Evolutionary conservation across 208 protist species (phyloP).

Genomic region (Trypanosomatidae sp.): DNA sequence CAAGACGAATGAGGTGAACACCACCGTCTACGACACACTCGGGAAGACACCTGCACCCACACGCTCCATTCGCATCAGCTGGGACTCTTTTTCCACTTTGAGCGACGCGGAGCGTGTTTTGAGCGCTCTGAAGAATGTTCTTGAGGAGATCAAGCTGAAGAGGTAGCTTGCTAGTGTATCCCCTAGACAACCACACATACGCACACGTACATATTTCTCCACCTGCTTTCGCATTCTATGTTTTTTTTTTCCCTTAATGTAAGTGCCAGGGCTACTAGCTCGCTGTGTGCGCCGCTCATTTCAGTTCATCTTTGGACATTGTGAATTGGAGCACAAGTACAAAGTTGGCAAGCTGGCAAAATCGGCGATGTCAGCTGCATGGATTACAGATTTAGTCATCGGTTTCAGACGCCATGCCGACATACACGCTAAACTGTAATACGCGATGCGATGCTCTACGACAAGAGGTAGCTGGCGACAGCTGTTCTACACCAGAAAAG

Average conservation of each 20-base stretch:
- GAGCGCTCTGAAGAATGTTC: constrained; percentile 44
- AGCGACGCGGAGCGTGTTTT: constrained; percentile 57
- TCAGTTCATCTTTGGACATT: not conserved
- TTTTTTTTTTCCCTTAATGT: constrained; percentile 4
- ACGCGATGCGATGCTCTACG: not conserved
- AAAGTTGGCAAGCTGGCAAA: not conserved
- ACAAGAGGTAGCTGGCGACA: not conserved
- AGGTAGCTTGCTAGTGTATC: constrained; percentile 10
- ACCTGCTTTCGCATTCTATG: not conserved
- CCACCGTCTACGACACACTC: constrained; percentile 80
- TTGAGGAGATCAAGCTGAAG: constrained; percentile 36
- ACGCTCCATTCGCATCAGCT: constrained; percentile 73
- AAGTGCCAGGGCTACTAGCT: not conserved
- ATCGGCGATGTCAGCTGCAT: not conserved
- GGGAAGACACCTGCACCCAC: constrained; percentile 51
- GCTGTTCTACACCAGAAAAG: not conserved
- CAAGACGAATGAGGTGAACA: constrained; percentile 71
- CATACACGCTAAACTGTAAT: not conserved
- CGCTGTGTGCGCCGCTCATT: not conserved
- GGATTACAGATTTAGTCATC: not conserved
- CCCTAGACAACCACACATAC: not conserved
- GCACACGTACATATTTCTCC: not conserved
- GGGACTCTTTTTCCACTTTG: constrained; percentile 69
- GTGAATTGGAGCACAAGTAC: not conserved
- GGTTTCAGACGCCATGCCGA: not conserved